Percentiles rank a stretch among this genome's conserved stretches.
Evolutionary conservation across 805 yeast species (phyloP).

Genomic region (Candida verbasci): DNA sequence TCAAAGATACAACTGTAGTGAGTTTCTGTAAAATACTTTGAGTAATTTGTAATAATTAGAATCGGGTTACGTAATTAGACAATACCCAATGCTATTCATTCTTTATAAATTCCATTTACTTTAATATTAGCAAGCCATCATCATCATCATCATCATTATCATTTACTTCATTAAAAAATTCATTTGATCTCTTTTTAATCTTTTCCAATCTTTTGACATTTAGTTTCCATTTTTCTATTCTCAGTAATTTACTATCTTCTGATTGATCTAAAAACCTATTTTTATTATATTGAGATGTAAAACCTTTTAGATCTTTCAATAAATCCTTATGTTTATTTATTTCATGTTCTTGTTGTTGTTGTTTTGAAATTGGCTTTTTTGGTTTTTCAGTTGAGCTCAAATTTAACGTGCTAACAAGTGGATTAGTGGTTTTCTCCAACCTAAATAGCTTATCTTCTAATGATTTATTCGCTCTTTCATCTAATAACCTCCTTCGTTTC

Average conservation of each 20-base stretch:
- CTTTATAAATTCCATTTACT: no score
- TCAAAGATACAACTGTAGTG: no score
- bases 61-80: no score
- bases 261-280: constrained; percentile 14
- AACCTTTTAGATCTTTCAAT: constrained; percentile 17
- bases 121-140: background rate
- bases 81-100: no score
- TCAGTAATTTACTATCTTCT: constrained; percentile 12
- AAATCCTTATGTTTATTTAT: constrained; percentile 7
- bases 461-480: constrained; percentile 25
- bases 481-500: constrained; percentile 27
- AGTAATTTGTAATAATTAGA: no score
- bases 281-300: constrained; percentile 16
- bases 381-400: background rate
- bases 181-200: background rate
- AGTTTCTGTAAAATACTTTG: no score
- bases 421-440: constrained; percentile 7
- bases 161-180: no score
- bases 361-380: background rate
- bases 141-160: background rate
- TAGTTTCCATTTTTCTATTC: constrained; percentile 12
- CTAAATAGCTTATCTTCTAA: constrained; percentile 33
- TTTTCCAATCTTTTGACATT: constrained; percentile 2
- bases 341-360: no score
- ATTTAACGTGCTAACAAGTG: constrained; percentile 5